These are phyloP conservation scores for Protomyces inouyei DNA, from an alignment of 1,139 yeast species.

Conservation along the genomic window DNA sequence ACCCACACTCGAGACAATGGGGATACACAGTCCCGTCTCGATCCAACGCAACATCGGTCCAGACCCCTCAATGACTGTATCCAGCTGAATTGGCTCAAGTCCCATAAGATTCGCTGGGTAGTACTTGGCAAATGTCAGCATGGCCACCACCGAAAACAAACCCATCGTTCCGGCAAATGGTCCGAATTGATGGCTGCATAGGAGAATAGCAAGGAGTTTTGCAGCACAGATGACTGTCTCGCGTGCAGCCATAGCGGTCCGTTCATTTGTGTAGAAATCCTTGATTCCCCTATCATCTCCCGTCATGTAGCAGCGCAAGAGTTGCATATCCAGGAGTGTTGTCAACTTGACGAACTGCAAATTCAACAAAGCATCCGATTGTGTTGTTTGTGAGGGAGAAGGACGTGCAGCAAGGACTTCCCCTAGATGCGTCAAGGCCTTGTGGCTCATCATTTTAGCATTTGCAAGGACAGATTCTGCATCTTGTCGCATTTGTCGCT, in stretches of 20 bases:
- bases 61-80: background rate
- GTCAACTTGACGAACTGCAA: conserved; percentile 11
- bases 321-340: conserved; percentile 5
- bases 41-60: conserved; percentile 8
- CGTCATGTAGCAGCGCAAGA: conserved; percentile 2
- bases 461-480: conserved; percentile 9
- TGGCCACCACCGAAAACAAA: conserved; percentile 2
- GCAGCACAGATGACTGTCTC: conserved; percentile 8
- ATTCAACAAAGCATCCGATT: background rate
- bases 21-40: conserved; percentile 1
- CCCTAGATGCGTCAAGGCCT: conserved; percentile 1
- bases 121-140: conserved; percentile 14
- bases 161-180: conserved; percentile 23
- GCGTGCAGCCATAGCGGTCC: background rate
- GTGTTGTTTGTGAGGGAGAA: background rate
- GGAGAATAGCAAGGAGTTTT: background rate
- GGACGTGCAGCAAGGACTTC: conserved; percentile 10
- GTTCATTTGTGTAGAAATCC: background rate
- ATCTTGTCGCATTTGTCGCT: conserved; percentile 4
- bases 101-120: conserved; percentile 1
- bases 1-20: conserved; percentile 8
- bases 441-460: conserved; percentile 5
- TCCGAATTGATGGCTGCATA: conserved; percentile 7
- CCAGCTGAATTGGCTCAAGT: conserved; percentile 11
- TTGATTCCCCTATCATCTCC: conserved; percentile 7